Evolutionary conservation across 495 filamentous ascomycete genomes (phyloP).

Genomic region (Friedmanniomyces endolithicus): DNA sequence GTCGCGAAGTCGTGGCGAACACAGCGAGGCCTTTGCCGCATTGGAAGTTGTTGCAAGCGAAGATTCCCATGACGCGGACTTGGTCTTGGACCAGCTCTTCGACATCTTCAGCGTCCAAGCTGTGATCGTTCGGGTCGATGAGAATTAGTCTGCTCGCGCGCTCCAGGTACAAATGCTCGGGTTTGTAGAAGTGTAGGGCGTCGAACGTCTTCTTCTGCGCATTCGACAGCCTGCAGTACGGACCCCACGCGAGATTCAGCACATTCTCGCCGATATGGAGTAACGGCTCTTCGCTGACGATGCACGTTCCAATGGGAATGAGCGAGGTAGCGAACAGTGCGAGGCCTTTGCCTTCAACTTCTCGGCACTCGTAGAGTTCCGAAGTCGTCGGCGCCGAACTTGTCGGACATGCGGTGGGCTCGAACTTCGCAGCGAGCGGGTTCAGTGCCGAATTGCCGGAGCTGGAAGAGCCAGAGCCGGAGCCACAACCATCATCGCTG

Average conservation of each 20-base stretch:
- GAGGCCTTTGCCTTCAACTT: conserved; percentile 4
- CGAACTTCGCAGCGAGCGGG: conserved; percentile 1
- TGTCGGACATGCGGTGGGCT: background rate
- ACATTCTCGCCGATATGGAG: conserved; percentile 2
- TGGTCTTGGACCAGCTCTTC: conserved; percentile 13
- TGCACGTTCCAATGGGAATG: conserved; percentile 19
- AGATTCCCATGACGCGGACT: conserved; percentile 16
- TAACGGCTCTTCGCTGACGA: conserved; percentile 16
- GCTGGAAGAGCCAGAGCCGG: background rate
- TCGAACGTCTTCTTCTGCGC: conserved; percentile 12
- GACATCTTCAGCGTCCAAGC: conserved; percentile 14
- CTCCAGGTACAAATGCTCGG: conserved; percentile 12
- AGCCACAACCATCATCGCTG: background rate
- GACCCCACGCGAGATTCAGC: background rate
- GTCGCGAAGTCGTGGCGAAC: conserved; percentile 15
- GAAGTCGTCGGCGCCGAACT: background rate
- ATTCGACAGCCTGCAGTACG: conserved; percentile 13
- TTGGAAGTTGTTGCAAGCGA: conserved; percentile 13
- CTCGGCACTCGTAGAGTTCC: conserved; percentile 13
- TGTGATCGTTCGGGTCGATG: conserved; percentile 12
- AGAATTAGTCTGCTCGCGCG: conserved; percentile 7
- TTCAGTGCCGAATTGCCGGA: background rate
- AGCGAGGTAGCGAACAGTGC: conserved; percentile 14
- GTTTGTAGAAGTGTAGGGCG: conserved; percentile 20
- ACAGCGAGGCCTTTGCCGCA: conserved; percentile 3